Conservation (phyloP, 768 basidiomycete species). For the Auriscalpium microsporum region DNA sequence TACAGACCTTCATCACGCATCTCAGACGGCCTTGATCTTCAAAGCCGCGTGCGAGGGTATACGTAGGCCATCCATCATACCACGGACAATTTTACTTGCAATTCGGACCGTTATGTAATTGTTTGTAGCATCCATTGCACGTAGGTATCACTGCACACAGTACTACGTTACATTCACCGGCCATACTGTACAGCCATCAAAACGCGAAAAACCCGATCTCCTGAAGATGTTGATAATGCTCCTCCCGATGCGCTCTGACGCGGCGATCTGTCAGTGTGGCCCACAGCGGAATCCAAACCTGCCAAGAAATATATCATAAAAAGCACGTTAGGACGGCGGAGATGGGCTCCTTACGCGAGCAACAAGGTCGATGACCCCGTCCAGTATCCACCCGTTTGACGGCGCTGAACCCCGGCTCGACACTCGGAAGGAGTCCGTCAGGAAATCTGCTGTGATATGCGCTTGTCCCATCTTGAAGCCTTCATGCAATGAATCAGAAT, state of each 20-base stretch:
- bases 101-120: background rate
- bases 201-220: background rate
- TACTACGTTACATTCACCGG: background rate
- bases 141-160: too few species aligned
- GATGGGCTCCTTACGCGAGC: background rate
- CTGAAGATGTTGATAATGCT: background rate
- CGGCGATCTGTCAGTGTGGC: background rate
- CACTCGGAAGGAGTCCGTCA: background rate
- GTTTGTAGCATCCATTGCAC: too few species aligned
- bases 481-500: background rate
- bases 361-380: background rate
- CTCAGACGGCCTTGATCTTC: background rate
- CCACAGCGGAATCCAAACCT: background rate
- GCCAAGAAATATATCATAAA: background rate
- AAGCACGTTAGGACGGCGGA: background rate
- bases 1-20: background rate
- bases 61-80: background rate
- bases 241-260: background rate
- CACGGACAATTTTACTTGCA: too few species aligned
- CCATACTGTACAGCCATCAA: background rate
- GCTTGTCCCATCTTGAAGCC: background rate
- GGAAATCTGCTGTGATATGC: background rate
- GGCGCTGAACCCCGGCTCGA: background rate
- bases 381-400: background rate
- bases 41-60: background rate